Conservation (phyloP, 2,329 filamentous ascomycete genomes). For the Colletotrichum abscissum region DNA sequence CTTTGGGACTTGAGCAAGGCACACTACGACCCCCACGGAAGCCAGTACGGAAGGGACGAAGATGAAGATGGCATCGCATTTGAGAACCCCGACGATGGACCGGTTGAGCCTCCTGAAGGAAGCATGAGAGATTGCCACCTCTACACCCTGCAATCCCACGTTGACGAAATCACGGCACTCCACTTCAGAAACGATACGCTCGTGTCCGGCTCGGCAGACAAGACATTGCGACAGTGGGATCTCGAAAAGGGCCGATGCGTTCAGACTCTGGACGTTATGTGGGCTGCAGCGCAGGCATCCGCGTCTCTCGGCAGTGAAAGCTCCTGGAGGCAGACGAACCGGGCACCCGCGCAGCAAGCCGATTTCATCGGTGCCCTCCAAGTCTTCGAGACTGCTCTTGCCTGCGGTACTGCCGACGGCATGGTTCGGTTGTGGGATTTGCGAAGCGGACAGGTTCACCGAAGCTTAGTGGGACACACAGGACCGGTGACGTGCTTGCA, state of each 20-base stretch:
- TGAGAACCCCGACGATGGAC: conserved; percentile 75
- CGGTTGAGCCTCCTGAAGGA: conserved; percentile 77
- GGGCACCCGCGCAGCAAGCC: conserved; percentile 74
- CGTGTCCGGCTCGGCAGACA: conserved; percentile 96
- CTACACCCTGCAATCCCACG: conserved; percentile 89
- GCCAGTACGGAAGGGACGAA: conserved; percentile 67
- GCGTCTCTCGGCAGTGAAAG: conserved; percentile 72
- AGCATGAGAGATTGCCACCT: conserved; percentile 91
- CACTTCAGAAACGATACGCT: conserved; percentile 91
- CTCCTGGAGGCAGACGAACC: conserved; percentile 79
- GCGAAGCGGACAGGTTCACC: conserved; percentile 94
- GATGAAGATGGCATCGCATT: conserved; percentile 77
- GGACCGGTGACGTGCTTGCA: conserved; percentile 94
- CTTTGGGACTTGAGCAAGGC: conserved; percentile 95
- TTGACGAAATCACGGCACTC: conserved; percentile 93
- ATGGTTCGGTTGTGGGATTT: conserved; percentile 98
- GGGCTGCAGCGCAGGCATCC: conserved; percentile 93
- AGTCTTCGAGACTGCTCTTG: conserved; percentile 94
- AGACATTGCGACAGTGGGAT: conserved; percentile 98
- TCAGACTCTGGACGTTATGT: conserved; percentile 96
- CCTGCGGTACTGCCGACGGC: conserved; percentile 95
- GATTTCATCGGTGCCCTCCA: conserved; percentile 96
- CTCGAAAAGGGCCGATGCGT: conserved; percentile 96
- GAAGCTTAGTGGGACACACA: conserved; percentile 94
- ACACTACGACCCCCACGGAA: conserved; percentile 79